Percentiles rank a stretch among this genome's conserved stretches.
Conservation (phyloP, 768 basidiomycete species). For the Postia placenta region DNA sequence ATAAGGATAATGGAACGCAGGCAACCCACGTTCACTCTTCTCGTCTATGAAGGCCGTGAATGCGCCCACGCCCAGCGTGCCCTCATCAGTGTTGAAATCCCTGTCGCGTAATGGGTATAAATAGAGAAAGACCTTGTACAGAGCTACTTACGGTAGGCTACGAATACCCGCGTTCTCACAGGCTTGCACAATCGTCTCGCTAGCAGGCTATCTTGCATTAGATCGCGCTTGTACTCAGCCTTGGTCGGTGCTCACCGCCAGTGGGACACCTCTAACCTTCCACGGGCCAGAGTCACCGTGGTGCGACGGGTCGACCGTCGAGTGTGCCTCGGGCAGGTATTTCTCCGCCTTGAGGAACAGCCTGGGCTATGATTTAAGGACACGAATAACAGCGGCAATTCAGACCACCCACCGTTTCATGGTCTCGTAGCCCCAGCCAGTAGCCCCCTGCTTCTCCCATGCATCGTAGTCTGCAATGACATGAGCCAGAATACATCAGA, state of each 20-base stretch:
- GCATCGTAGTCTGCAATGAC: conserved; percentile 17
- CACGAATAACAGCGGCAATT: not conserved
- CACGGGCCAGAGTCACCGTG: conserved; percentile 9
- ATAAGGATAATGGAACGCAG: no score
- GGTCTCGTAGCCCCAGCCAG: conserved; percentile 19
- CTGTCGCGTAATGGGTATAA: not conserved
- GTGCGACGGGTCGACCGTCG: not conserved
- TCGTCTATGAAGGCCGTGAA: conserved; percentile 13
- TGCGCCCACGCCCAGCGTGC: conserved; percentile 11
- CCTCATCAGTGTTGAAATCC: conserved; percentile 14
- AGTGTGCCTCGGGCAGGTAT: conserved; percentile 6
- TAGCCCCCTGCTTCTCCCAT: conserved; percentile 16
- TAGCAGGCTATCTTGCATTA: conserved; percentile 4
- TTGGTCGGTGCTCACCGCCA: not conserved
- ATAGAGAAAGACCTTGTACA: not conserved
- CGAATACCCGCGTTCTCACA: conserved; percentile 3
- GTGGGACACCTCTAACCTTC: not conserved
- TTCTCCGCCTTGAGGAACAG: conserved; percentile 18
- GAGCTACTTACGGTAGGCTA: not conserved
- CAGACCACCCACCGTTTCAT: conserved; percentile 8
- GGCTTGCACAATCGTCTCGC: not conserved
- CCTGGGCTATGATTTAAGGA: conserved; percentile 5
- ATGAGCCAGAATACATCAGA: not conserved
- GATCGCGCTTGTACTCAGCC: not conserved
- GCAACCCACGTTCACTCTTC: conserved; percentile 13